Conservation (phyloP, 345 rosid genomes). For the Eucalyptus microcorys region DNA sequence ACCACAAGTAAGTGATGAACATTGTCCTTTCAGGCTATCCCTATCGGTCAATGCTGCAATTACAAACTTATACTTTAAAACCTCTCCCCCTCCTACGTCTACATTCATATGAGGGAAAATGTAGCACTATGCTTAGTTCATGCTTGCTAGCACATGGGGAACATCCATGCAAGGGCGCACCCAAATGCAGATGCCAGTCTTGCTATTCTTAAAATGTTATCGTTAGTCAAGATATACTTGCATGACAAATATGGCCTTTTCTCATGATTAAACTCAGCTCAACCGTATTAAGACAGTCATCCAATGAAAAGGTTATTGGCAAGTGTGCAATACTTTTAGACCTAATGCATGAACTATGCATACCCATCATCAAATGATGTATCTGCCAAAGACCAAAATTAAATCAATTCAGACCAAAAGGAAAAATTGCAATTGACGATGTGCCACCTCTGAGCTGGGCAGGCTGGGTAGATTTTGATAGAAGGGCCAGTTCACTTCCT, state of each 20-base stretch:
- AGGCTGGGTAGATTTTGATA: conserved; percentile 36
- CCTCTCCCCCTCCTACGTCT: not conserved
- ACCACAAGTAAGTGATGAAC: not conserved
- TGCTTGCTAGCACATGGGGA: not conserved
- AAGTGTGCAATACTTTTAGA: not conserved
- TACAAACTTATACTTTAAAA: not conserved
- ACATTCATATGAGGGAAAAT: not conserved
- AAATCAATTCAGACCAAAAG: not conserved
- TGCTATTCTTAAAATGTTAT: not conserved
- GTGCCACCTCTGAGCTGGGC: conserved; percentile 41
- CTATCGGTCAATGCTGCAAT: not conserved
- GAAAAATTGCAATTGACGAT: not conserved
- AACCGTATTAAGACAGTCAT: not conserved
- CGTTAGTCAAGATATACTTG: not conserved
- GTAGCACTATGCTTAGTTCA: not conserved
- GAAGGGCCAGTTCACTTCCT: conserved; percentile 53
- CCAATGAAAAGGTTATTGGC: not conserved
- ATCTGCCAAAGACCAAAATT: not conserved
- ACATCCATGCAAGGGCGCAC: not conserved
- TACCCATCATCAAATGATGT: not conserved
- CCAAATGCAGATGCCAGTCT: not conserved
- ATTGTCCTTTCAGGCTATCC: not conserved
- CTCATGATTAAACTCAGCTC: not conserved
- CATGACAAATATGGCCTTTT: not conserved
- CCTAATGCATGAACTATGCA: not conserved